Evolutionary conservation across 495 filamentous ascomycete species (phyloP).

Genomic region (Eremomyces bilateralis): DNA sequence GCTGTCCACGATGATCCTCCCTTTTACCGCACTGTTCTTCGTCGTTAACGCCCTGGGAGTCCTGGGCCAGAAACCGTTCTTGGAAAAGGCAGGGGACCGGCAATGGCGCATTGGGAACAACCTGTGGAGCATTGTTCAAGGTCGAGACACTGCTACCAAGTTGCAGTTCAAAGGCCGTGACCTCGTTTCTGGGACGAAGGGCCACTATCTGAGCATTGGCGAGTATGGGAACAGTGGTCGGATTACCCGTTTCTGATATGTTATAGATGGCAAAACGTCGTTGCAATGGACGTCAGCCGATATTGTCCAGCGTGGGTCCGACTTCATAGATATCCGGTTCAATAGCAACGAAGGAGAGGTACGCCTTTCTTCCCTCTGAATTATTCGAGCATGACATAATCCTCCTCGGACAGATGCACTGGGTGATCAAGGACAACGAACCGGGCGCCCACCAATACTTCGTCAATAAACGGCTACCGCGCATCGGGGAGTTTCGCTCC

Average conservation of each 20-base stretch:
- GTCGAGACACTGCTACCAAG: conserved; percentile 14
- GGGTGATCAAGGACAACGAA: conserved; percentile 19
- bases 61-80: too few species aligned
- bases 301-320: conserved; percentile 12
- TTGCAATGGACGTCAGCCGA: conserved; percentile 18
- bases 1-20: too few species aligned
- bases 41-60: too few species aligned
- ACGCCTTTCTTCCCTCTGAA: too few species aligned
- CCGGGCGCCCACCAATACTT: conserved; percentile 25
- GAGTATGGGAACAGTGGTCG: neutral
- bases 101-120: conserved; percentile 14
- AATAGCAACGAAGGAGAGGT: conserved; percentile 19
- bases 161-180: conserved; percentile 20
- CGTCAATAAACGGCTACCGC: conserved; percentile 20
- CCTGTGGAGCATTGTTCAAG: conserved; percentile 19
- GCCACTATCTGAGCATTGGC: conserved; percentile 25
- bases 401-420: too few species aligned
- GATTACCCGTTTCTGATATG: neutral
- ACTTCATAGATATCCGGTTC: conserved; percentile 20
- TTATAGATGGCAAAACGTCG: conserved; percentile 18
- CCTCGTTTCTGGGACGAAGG: conserved; percentile 19
- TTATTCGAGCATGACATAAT: too few species aligned
- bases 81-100: too few species aligned
- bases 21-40: too few species aligned
- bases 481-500: conserved; percentile 22